Evolutionary conservation across 2,329 filamentous ascomycete genomes (phyloP).

Genomic region (Emergomyces orientalis): DNA sequence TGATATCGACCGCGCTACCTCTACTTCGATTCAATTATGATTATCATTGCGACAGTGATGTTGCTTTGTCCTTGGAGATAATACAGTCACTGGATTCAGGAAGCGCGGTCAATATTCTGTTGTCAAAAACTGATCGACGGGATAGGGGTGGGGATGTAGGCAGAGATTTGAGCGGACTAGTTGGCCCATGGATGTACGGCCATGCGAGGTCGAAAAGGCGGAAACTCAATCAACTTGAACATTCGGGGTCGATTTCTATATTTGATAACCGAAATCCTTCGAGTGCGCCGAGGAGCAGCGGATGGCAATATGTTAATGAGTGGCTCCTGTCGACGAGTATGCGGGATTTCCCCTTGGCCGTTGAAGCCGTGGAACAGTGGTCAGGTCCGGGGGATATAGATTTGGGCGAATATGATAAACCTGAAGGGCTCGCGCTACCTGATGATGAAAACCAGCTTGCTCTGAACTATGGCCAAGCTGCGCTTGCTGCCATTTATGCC

Average conservation of each 20-base stretch:
- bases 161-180: slow-evolving; percentile 49
- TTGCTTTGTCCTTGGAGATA: slow-evolving; percentile 39
- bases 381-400: slow-evolving; percentile 52
- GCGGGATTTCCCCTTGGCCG: slow-evolving; percentile 41
- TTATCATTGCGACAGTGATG: slow-evolving; percentile 47
- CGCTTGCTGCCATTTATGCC: slow-evolving; percentile 51
- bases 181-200: slow-evolving; percentile 57
- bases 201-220: slow-evolving; percentile 46
- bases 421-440: slow-evolving; percentile 30
- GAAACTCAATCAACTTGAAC: slow-evolving; percentile 32
- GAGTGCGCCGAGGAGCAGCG: slow-evolving; percentile 21
- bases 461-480: slow-evolving; percentile 47
- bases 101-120: slow-evolving; percentile 45
- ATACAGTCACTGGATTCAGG: slow-evolving; percentile 45
- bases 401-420: slow-evolving; percentile 44
- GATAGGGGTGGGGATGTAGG: slow-evolving; percentile 34
- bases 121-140: slow-evolving; percentile 35
- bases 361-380: slow-evolving; percentile 48
- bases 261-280: slow-evolving; percentile 5
- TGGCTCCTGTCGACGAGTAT: slow-evolving; percentile 50
- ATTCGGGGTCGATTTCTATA: slow-evolving; percentile 23
- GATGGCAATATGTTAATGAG: slow-evolving; percentile 51
- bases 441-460: slow-evolving; percentile 35
- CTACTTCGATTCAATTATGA: slow-evolving; percentile 52
- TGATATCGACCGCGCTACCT: slow-evolving; percentile 51